Evolutionary conservation across 2,329 filamentous ascomycete species (phyloP), one percentile per base, ranked within the genome.

Genomic region (Polychaeton citri): DNA sequence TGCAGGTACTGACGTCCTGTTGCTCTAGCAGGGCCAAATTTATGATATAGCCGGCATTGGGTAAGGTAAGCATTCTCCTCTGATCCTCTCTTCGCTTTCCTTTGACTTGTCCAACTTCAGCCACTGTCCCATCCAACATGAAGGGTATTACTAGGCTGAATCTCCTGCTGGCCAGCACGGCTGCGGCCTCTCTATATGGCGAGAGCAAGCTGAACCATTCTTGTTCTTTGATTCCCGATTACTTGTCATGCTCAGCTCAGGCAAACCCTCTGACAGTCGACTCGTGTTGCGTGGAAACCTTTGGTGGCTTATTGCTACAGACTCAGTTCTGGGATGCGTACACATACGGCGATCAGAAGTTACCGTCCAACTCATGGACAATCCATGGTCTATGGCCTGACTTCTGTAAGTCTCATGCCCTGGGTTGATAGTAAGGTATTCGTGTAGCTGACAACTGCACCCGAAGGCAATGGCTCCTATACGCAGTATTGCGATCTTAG

Each of bases 241-340:
- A 49, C 43, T 57, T 69, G 20, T 74, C 70, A 2, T 74, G 71
- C 55, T 70, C 67, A 1, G 45, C 55, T 15, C 50, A 55, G 2
- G 69, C 66, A 5, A 54, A 57, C 17, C 62, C 51, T 7, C 28
- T 30, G 5, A 42, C 26, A 13, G 68, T 72, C 21, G 74, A 80
- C 48, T 69, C 69, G 1, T 80, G 76, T 63, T 80, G 76, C 47
- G 64, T 65, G 12, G 76, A 80, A 59, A 79, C 76, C 0, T 79
- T 62, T 45, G 76, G 76, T 19, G 76, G 76, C 3, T 62, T 80
- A 4, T 49, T 79, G 46, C 60, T 80, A 2, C 61, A 61, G 38
- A 80, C 76, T 0, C 75, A 79, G 43, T 76, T 74, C 54, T 81
- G 76, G 76, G 61, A 67, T 45, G 74, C 71, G 0, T 74, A 75